Conservation (phyloP, 2,329 filamentous ascomycete genomes). For the Clonostachys rhizophaga region DNA sequence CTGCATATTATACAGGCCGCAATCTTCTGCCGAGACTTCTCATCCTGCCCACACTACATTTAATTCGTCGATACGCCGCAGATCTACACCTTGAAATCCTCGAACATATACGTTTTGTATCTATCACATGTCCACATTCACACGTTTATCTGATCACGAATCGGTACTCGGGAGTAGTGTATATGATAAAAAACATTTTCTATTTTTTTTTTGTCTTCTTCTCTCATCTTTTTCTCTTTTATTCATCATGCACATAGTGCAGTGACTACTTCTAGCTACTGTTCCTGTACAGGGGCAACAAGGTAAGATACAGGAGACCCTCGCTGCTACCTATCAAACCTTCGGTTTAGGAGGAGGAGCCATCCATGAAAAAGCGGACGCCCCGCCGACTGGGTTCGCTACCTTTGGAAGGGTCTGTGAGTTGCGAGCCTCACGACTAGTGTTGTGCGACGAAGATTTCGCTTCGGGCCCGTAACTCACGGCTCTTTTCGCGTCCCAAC, state of each 20-base stretch:
- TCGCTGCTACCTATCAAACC: constrained; percentile 26
- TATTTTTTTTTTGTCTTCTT: not conserved
- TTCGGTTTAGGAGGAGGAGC: constrained; percentile 43
- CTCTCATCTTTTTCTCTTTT: no score
- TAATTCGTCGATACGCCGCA: no score
- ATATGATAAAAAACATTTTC: not conserved
- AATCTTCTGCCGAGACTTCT: no score
- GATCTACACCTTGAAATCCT: no score
- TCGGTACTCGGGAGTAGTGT: not conserved
- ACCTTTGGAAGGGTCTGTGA: constrained; percentile 45
- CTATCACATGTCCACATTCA: no score
- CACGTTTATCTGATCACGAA: no score
- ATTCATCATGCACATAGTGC: no score
- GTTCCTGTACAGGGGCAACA: no score
- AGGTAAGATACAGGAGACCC: not conserved
- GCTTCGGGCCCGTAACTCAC: constrained; percentile 34
- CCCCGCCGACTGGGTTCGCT: constrained; percentile 84
- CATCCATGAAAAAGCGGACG: constrained; percentile 92
- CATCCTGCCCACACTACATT: no score
- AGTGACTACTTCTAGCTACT: no score
- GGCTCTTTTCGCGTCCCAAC: constrained; percentile 52
- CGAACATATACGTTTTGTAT: no score
- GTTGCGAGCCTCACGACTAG: constrained; percentile 28
- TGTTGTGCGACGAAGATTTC: constrained; percentile 24
- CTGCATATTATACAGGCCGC: no score